Evolutionary conservation across 805 yeast species (phyloP).

Genomic region (Saccharomycopsis guyanensis): DNA sequence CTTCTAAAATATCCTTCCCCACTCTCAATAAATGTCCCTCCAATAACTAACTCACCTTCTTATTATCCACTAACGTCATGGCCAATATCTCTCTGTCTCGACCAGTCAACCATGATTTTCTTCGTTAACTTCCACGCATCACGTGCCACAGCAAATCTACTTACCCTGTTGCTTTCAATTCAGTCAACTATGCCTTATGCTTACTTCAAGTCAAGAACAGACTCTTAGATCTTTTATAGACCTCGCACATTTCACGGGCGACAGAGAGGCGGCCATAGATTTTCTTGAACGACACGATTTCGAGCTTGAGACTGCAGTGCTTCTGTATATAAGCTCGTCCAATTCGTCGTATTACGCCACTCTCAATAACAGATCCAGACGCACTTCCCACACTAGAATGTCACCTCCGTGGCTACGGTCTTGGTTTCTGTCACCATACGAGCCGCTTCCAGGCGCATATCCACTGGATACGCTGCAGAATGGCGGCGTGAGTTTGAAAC

Average conservation of each 20-base stretch:
- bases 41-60: slow-evolving; percentile 4
- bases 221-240: too few species aligned
- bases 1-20: too few species aligned
- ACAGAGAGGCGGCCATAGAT: not conserved
- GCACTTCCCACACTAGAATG: not conserved
- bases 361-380: not conserved
- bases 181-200: too few species aligned
- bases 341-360: not conserved
- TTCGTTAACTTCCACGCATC: not conserved
- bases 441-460: not conserved
- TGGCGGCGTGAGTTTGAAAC: not conserved
- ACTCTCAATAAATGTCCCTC: too few species aligned
- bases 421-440: not conserved
- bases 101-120: not conserved
- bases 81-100: not conserved
- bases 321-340: slow-evolving; percentile 3
- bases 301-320: slow-evolving; percentile 9
- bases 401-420: not conserved
- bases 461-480: not conserved
- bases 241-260: not conserved
- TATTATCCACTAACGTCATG: slow-evolving; percentile 5
- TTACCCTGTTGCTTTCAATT: too few species aligned
- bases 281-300: not conserved
- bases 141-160: not conserved
- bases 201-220: too few species aligned